A percentile compares a stretch with the other conserved stretches of the same genome.
Conservation (phyloP, 2,329 filamentous ascomycete species). For the Fusarium graminum region DNA sequence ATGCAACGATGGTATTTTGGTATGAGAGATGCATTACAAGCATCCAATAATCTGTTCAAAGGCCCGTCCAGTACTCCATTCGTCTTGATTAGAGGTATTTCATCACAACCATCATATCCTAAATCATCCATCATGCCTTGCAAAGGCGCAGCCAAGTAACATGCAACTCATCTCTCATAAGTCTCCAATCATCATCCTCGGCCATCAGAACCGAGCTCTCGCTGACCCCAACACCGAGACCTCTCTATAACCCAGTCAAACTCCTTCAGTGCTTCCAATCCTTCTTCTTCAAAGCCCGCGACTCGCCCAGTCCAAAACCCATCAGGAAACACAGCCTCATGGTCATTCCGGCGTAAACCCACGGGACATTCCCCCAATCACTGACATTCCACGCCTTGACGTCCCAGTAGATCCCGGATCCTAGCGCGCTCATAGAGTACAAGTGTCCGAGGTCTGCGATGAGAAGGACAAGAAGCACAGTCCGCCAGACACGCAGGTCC, state of each 20-base stretch:
- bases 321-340: conserved; percentile 71
- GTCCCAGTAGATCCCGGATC: conserved; percentile 73
- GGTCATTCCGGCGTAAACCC: conserved; percentile 75
- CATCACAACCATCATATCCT: conserved; percentile 15
- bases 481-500: conserved; percentile 77
- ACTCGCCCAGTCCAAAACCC: conserved; percentile 64
- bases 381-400: conserved; percentile 74
- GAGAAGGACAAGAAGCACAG: conserved; percentile 74
- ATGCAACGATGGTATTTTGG: background rate
- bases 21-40: background rate
- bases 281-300: conserved; percentile 46
- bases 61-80: conserved; percentile 3
- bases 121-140: conserved; percentile 15
- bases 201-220: conserved; percentile 37
- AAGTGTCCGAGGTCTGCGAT: conserved; percentile 83
- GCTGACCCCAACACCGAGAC: conserved; percentile 10
- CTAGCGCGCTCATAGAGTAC: conserved; percentile 72
- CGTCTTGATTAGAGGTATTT: conserved; percentile 25
- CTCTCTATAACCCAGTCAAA: conserved; percentile 10
- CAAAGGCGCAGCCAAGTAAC: conserved; percentile 13
- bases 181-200: conserved; percentile 20
- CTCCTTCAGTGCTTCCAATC: conserved; percentile 34
- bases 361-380: conserved; percentile 76
- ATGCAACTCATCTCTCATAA: conserved; percentile 14
- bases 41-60: conserved; percentile 9